Conservation (phyloP, 257 asterid genomes). For the Jacaranda mimosifolia region DNA sequence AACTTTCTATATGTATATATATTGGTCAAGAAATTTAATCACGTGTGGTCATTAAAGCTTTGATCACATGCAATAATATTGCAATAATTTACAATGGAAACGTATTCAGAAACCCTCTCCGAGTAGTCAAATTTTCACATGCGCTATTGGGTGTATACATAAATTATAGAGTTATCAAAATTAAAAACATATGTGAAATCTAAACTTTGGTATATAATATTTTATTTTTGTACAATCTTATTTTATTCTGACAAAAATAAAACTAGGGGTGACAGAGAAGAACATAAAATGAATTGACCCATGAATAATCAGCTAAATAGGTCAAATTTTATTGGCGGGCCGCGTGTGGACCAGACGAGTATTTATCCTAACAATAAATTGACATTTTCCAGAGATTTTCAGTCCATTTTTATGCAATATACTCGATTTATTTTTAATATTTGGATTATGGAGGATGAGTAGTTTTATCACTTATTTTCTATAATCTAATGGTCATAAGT, state of each 20-base stretch:
- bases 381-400: slow-evolving; percentile 16
- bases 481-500: no score
- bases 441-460: no score
- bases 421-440: no score
- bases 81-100: background rate
- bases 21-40: background rate
- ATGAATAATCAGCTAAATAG: background rate
- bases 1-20: background rate
- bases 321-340: slow-evolving; percentile 29
- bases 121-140: background rate
- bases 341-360: background rate
- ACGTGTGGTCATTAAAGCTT: background rate
- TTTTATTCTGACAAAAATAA: no score
- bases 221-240: no score
- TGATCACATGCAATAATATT: background rate
- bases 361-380: background rate
- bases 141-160: background rate
- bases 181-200: background rate
- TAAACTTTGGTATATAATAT: background rate
- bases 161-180: background rate
- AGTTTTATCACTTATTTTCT: no score
- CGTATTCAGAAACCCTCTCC: no score
- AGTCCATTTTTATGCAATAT: background rate
- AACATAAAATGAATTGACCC: background rate
- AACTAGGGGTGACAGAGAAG: background rate